A percentile compares a stretch with the other conserved stretches of the same genome.
phyloP scores from a whole-genome alignment of 257 asterid species.

The Lavandula angustifolia region DNA sequence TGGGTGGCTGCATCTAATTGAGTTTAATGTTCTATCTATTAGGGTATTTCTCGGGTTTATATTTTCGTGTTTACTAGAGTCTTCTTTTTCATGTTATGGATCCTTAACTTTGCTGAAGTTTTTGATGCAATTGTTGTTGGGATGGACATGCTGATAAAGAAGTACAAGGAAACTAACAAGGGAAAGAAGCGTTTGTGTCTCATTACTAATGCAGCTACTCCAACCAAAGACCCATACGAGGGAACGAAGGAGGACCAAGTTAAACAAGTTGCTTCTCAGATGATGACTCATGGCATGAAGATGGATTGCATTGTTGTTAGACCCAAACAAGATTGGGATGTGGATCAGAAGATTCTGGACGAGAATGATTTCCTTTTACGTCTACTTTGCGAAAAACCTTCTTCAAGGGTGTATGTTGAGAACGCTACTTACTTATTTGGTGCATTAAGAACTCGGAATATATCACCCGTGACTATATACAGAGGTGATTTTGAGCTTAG shows the following conservation, averaged over 20 bases:
- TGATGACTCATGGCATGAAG: conserved; percentile 80
- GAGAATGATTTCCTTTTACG: conserved; percentile 80
- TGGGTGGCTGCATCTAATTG: conserved; percentile 9
- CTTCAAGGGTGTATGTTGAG: conserved; percentile 73
- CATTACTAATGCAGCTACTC: conserved; percentile 71
- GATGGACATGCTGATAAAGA: conserved; percentile 90
- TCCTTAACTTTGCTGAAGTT: conserved; percentile 74
- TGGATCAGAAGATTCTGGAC: conserved; percentile 51
- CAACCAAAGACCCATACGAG: conserved; percentile 73
- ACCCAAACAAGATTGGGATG: conserved; percentile 38
- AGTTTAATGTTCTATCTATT: neutral
- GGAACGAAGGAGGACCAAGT: conserved; percentile 98
- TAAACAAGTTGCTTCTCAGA: conserved; percentile 76
- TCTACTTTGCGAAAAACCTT: conserved; percentile 56
- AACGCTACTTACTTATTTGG: conserved; percentile 75
- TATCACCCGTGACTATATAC: conserved; percentile 75
- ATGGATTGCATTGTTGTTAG: conserved; percentile 79
- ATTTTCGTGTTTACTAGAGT: conserved; percentile 15
- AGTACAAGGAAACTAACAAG: conserved; percentile 70
- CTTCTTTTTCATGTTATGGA: conserved; percentile 21
- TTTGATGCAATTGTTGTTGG: conserved; percentile 96
- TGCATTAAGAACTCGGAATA: conserved; percentile 84
- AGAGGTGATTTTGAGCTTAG: conserved; percentile 90
- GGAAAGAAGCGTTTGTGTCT: conserved; percentile 91
- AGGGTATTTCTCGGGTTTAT: conserved; percentile 1